Conservation (phyloP, 768 basidiomycete species). For the Rhodosporidiobolus odoratus region DNA sequence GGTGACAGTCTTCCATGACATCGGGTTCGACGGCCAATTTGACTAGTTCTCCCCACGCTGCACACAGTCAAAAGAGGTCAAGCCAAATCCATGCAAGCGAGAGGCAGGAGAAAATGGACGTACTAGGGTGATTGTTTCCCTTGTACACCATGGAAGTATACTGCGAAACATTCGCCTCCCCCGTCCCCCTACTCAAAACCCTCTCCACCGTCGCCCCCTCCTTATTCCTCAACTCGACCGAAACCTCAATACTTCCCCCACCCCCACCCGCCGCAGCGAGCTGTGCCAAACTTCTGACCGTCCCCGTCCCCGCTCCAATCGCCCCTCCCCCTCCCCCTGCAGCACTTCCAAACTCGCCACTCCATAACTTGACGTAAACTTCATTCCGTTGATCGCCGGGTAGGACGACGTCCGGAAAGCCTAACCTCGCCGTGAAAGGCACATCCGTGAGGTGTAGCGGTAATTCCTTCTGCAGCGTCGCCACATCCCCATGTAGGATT, state of each 20-base stretch:
- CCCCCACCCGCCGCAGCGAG: slow-evolving; percentile 44
- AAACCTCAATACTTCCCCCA: slow-evolving; percentile 71
- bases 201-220: slow-evolving; percentile 65
- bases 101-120: neutral
- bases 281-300: slow-evolving; percentile 30
- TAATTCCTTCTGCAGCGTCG: slow-evolving; percentile 71
- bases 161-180: slow-evolving; percentile 70
- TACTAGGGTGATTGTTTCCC: slow-evolving; percentile 68
- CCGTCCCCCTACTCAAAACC: slow-evolving; percentile 74
- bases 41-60: slow-evolving; percentile 82
- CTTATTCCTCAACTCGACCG: slow-evolving; percentile 74
- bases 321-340: slow-evolving; percentile 5
- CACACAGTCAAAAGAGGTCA: neutral
- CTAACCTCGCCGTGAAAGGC: slow-evolving; percentile 76
- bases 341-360: slow-evolving; percentile 63
- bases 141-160: slow-evolving; percentile 89
- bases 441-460: slow-evolving; percentile 70
- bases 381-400: slow-evolving; percentile 90
- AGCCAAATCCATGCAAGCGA: neutral
- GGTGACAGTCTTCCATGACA: slow-evolving; percentile 70
- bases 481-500: slow-evolving; percentile 74
- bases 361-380: slow-evolving; percentile 92
- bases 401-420: slow-evolving; percentile 93
- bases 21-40: slow-evolving; percentile 71
- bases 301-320: slow-evolving; percentile 48